A percentile compares a stretch with the other conserved stretches of the same genome.
These are phyloP conservation scores for Cenchrus americanus DNA, from an alignment of 176 grass and related monocot species.

Conservation along the genomic window DNA sequence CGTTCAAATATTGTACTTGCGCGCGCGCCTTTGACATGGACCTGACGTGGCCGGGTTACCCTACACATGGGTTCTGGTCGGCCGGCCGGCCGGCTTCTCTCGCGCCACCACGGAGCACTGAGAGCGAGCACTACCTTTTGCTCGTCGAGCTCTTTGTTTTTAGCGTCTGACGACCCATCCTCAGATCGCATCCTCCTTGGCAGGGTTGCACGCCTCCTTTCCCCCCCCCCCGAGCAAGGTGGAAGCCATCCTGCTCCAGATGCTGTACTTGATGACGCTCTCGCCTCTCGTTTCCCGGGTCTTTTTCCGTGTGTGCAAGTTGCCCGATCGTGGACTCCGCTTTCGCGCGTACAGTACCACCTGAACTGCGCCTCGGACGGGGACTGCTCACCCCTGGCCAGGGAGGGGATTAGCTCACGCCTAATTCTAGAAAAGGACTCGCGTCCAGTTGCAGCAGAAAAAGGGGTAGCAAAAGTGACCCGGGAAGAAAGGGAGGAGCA, in stretches of 20 bases:
- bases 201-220: neutral
- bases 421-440: constrained; percentile 33
- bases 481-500: neutral
- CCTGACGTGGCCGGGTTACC: constrained; percentile 33
- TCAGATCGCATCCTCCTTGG: constrained; percentile 18
- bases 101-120: neutral
- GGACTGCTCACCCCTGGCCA: neutral
- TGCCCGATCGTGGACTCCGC: neutral
- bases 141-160: neutral
- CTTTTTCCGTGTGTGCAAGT: constrained; percentile 1
- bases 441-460: constrained; percentile 22
- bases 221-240: too few relatives aligned
- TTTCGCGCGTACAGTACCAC: neutral
- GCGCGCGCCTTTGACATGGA: neutral
- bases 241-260: neutral
- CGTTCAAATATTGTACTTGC: constrained; percentile 9
- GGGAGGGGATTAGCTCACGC: neutral
- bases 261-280: neutral
- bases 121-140: neutral
- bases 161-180: neutral
- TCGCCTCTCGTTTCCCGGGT: neutral
- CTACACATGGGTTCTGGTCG: constrained; percentile 22
- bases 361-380: neutral
- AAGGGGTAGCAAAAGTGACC: neutral
- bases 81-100: neutral